Conservation (phyloP, 2,329 filamentous ascomycete genomes). For the Albophoma yamanashiensis region DNA sequence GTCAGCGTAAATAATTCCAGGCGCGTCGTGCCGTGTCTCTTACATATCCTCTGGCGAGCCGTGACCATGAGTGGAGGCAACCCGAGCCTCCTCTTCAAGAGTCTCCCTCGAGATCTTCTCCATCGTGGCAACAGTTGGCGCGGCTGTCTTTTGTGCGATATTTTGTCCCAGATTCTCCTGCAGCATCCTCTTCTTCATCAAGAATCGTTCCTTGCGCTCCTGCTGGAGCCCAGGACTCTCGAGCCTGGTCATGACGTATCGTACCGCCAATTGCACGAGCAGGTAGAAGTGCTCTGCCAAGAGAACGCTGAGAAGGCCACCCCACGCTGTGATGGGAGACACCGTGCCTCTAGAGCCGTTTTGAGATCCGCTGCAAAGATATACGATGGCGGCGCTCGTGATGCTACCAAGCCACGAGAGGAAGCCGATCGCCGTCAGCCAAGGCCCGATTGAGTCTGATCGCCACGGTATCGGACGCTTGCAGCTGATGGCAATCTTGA, state of each 20-base stretch:
- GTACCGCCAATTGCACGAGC: slow-evolving; percentile 61
- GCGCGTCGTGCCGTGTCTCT: slow-evolving; percentile 11
- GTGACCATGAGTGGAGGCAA: slow-evolving; percentile 36
- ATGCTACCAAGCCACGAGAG: slow-evolving; percentile 90
- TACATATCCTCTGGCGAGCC: slow-evolving; percentile 41
- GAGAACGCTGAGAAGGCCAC: slow-evolving; percentile 69
- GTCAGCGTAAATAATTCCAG: slow-evolving; percentile 1
- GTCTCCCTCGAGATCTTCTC: slow-evolving; percentile 55
- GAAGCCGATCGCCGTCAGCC: slow-evolving; percentile 76
- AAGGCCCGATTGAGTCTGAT: slow-evolving; percentile 88
- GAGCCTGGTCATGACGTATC: slow-evolving; percentile 63
- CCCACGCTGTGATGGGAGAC: slow-evolving; percentile 66
- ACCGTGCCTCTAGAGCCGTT: slow-evolving; percentile 56
- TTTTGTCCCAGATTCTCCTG: slow-evolving; percentile 58
- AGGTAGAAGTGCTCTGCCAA: slow-evolving; percentile 86
- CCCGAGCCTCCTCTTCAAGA: slow-evolving; percentile 53
- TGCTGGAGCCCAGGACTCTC: slow-evolving; percentile 81
- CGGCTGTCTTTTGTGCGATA: slow-evolving; percentile 35
- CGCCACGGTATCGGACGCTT: slow-evolving; percentile 83
- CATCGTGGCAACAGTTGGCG: slow-evolving; percentile 35
- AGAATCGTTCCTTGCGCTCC: slow-evolving; percentile 70
- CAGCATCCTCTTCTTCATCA: slow-evolving; percentile 69
- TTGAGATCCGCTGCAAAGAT: slow-evolving; percentile 67
- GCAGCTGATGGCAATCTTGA: slow-evolving; percentile 88
- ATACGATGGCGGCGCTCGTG: slow-evolving; percentile 78